A percentile compares a stretch with the other conserved stretches of the same genome.
These are phyloP conservation scores for Verruconis gallopava DNA, from an alignment of 2,329 filamentous ascomycete species.

Conservation along the genomic window DNA sequence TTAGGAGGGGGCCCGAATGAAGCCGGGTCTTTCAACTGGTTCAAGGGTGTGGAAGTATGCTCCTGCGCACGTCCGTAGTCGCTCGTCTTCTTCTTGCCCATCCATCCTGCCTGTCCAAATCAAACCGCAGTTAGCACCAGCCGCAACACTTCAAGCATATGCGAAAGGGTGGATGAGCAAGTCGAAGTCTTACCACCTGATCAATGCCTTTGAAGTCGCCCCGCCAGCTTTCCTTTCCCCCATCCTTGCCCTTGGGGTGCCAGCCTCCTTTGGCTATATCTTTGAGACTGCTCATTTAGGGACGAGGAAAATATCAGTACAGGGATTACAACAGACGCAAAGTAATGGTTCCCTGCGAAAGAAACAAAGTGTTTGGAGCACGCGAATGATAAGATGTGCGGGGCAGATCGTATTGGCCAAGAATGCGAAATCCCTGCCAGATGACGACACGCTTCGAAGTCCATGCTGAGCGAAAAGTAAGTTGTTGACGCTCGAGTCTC, in stretches of 20 bases:
- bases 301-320: too few species aligned
- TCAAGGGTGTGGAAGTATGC: conserved; percentile 50
- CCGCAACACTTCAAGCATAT: conserved; percentile 2
- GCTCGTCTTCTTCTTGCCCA: conserved; percentile 42
- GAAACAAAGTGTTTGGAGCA: too few species aligned
- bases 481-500: too few species aligned
- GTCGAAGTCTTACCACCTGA: conserved; percentile 35
- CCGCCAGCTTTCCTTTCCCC: conserved; percentile 10
- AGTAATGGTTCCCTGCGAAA: too few species aligned
- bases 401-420: too few species aligned
- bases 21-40: conserved; percentile 59
- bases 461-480: too few species aligned
- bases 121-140: conserved; percentile 13
- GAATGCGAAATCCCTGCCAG: too few species aligned
- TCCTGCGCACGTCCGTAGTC: conserved; percentile 23
- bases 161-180: background rate
- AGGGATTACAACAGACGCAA: too few species aligned
- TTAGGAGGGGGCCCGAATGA: conserved; percentile 74
- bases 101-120: conserved; percentile 39
- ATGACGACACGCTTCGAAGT: too few species aligned
- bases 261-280: conserved; percentile 35
- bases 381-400: too few species aligned
- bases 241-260: conserved; percentile 25
- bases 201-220: conserved; percentile 43
- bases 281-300: conserved; percentile 22